Conservation (phyloP, 108 stramenopile species). For the Fistulifera pelliculosa region DNA sequence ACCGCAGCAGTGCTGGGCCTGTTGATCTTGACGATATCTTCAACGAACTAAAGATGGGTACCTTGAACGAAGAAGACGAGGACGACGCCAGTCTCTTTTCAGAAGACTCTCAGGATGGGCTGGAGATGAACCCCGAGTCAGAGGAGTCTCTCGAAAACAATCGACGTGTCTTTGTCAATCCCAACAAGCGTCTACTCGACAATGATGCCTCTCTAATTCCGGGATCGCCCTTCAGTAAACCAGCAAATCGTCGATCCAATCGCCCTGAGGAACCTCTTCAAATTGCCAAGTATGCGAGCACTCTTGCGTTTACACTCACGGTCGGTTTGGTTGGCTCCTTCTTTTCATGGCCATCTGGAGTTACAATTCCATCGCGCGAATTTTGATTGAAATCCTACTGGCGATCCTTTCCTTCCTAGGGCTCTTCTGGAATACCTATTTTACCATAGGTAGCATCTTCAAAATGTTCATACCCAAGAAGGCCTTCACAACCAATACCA, state of each 20-base stretch:
- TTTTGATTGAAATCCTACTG: conserved; percentile 31
- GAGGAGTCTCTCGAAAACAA: neutral
- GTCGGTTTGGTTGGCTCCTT: conserved; percentile 15
- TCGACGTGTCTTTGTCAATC: conserved; percentile 10
- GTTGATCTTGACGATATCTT: conserved; percentile 7
- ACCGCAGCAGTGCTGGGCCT: conserved; percentile 2
- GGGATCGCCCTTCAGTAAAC: conserved; percentile 40
- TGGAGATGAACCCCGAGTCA: neutral
- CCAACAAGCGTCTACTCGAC: conserved; percentile 9
- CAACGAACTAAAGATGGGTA: neutral
- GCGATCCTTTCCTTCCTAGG: conserved; percentile 37
- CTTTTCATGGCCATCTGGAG: conserved; percentile 29
- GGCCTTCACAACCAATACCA: conserved; percentile 38
- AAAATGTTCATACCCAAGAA: conserved; percentile 43
- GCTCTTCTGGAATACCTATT: conserved; percentile 47
- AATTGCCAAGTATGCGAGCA: conserved; percentile 28
- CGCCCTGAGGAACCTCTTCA: conserved; percentile 36
- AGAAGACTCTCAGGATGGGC: neutral
- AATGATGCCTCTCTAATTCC: conserved; percentile 29
- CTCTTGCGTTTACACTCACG: conserved; percentile 20
- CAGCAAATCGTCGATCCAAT: conserved; percentile 20
- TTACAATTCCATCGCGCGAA: conserved; percentile 17
- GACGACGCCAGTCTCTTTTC: neutral
- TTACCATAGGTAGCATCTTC: conserved; percentile 27
- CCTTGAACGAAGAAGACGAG: conserved; percentile 2